These are phyloP conservation scores for Sporobolomyces roseus DNA, from an alignment of 768 basidiomycete species.

Conservation along the genomic window DNA sequence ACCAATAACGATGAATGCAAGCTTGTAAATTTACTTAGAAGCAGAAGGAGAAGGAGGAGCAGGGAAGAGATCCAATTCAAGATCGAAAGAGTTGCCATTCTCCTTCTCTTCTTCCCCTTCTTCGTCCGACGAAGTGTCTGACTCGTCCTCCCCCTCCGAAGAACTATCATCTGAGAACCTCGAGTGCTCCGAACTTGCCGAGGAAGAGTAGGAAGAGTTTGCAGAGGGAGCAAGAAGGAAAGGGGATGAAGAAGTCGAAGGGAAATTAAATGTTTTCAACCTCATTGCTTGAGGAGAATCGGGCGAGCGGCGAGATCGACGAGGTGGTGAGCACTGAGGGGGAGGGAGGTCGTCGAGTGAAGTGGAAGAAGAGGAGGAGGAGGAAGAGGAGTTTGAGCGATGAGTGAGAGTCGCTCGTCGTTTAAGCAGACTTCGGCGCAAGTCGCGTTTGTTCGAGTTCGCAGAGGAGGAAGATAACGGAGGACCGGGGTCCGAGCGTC, in stretches of 20 bases:
- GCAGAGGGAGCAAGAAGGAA: neutral
- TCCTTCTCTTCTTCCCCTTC: neutral
- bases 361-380: neutral
- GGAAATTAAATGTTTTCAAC: slow-evolving; percentile 14
- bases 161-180: slow-evolving; percentile 14
- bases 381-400: neutral
- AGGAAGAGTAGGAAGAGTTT: neutral
- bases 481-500: slow-evolving; percentile 6
- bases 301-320: neutral
- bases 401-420: slow-evolving; percentile 8
- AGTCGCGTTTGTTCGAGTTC: slow-evolving; percentile 7
- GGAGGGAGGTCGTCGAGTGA: neutral
- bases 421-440: slow-evolving; percentile 4
- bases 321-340: neutral
- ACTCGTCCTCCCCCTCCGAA: neutral
- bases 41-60: neutral
- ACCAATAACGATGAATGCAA: no score
- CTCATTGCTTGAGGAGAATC: neutral
- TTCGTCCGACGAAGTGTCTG: neutral
- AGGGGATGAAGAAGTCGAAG: slow-evolving; percentile 5
- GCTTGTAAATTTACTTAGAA: no score
- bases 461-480: neutral
- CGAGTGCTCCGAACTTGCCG: neutral
- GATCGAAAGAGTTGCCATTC: slow-evolving; percentile 1
- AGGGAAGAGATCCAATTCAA: slow-evolving; percentile 4